Evolutionary conservation across 257 asterid genomes (phyloP), one percentile per base, ranked within the genome.

Genomic region (Haberlea rhodopensis): DNA sequence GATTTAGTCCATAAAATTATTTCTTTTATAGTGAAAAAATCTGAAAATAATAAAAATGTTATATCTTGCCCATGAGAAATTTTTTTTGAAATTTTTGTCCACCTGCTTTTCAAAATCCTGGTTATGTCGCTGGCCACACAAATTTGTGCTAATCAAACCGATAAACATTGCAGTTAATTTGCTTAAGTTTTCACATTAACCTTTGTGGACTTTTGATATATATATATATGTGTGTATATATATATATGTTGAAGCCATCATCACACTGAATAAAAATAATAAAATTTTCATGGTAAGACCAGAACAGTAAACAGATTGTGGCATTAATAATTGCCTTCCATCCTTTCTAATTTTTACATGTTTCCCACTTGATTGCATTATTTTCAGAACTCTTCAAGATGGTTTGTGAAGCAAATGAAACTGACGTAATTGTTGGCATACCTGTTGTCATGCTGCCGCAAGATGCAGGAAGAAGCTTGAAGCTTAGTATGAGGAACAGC

Each of bases 401-500:
- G 99, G 99, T 94, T 71, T 94, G 99, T 46, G 96, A 90, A 79
- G 78, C 85, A 60, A 83, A 85, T 18, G 92, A 87, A 68, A 78
- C 95, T 37, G 83, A 88, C 62, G 76, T 86, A 32, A 58, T 65
- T 55, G 81, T 94, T 23, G 73, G 81, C 64, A 94, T 94, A 77
- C 94, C 99, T 56, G 85, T 89, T 58, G 95, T 94, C 71, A 94
- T 94, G 97, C 94, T 94, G 66, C 99, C 97, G 19, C 87, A 80
- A 71, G 96, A 94, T 78, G 99, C 99, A 13, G 99, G 99, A 54
- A 60, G 56, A 51, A 78, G 64, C 80, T 81, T 94, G 83, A 81
- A 74, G 68, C 76, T 53, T 57, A 79, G 58, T 60, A 74, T 90
- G 74, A 52, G 20, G 64, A 86, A 78, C 78, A 73, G 72, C 64